Percentiles rank a stretch among this genome's conserved stretches.
These are phyloP conservation scores for Pichia sporocuriosa DNA, from an alignment of 805 yeast genomes.

Conservation along the genomic window DNA sequence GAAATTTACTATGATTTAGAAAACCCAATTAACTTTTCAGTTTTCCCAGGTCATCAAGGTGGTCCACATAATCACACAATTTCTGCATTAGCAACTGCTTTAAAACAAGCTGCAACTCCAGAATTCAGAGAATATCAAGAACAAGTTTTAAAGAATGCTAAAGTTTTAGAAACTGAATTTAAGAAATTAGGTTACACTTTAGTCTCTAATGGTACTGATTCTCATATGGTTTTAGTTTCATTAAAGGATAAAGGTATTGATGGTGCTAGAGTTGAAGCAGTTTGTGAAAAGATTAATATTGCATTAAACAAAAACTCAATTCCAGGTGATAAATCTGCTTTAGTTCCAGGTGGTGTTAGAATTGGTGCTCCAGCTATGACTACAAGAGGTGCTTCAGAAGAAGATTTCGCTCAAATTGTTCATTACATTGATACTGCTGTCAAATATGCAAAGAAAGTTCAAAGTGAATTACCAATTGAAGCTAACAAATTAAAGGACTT, in stretches of 20 bases:
- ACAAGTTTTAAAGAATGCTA: constrained; percentile 84
- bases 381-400: constrained; percentile 89
- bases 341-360: constrained; percentile 95
- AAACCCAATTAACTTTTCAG: constrained; percentile 93
- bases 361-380: constrained; percentile 99
- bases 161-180: constrained; percentile 71
- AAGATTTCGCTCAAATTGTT: constrained; percentile 76
- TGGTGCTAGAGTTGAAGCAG: constrained; percentile 95
- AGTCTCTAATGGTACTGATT: constrained; percentile 93
- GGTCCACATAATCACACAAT: constrained; percentile 99
- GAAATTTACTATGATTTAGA: constrained; percentile 88
- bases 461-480: constrained; percentile 75
- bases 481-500: constrained; percentile 95
- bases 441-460: constrained; percentile 65
- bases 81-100: constrained; percentile 93
- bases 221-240: constrained; percentile 90
- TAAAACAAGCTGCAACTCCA: constrained; percentile 87
- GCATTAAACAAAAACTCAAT: constrained; percentile 96
- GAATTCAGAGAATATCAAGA: constrained; percentile 88
- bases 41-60: constrained; percentile 99
- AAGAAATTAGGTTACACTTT: constrained; percentile 66
- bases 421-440: constrained; percentile 77
- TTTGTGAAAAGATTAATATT: constrained; percentile 88
- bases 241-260: constrained; percentile 86
- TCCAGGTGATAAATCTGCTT: constrained; percentile 95